Evolutionary conservation across 306 rosid species (phyloP).

Genomic region (Vicia sativa): DNA sequence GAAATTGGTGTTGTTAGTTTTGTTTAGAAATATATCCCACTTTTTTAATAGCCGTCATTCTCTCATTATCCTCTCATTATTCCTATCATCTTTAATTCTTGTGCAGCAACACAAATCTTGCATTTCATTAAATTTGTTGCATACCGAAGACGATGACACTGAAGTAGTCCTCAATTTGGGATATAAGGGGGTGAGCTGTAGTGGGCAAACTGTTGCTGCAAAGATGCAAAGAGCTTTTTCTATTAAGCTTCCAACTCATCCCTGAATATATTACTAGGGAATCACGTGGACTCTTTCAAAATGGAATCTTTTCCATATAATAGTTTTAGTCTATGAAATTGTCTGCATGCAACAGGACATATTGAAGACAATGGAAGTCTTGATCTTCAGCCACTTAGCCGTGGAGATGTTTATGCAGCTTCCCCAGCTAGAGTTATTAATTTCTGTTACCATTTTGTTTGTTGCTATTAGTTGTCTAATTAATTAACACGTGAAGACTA

Average conservation of each 20-base stretch:
- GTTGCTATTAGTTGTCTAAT: conserved; percentile 27
- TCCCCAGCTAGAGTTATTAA: conserved; percentile 35
- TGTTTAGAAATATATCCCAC: too few relatives aligned
- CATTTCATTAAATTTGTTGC: too few relatives aligned
- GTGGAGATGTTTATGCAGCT: conserved; percentile 36
- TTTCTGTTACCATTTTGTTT: conserved; percentile 25
- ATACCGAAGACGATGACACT: too few relatives aligned
- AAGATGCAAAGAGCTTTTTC: too few relatives aligned
- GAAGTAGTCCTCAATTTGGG: too few relatives aligned
- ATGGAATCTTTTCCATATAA: conserved; percentile 35
- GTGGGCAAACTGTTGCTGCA: too few relatives aligned
- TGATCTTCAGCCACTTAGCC: conserved; percentile 4
- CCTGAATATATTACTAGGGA: conserved; percentile 5
- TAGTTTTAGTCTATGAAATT: conserved; percentile 26
- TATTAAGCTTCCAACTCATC: conserved; percentile 31
- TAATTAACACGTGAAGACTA: conserved; percentile 11
- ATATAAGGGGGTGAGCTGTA: too few relatives aligned
- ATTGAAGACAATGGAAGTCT: conserved; percentile 13
- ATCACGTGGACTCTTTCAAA: conserved; percentile 20
- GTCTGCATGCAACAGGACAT: conserved; percentile 31
- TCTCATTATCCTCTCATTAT: too few relatives aligned
- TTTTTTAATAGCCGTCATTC: too few relatives aligned
- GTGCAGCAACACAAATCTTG: too few relatives aligned
- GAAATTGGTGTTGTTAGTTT: too few relatives aligned
- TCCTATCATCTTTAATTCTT: too few relatives aligned